These are phyloP conservation scores for Fusarium papillatum DNA, from an alignment of 2,329 filamentous ascomycete genomes.

Conservation along the genomic window DNA sequence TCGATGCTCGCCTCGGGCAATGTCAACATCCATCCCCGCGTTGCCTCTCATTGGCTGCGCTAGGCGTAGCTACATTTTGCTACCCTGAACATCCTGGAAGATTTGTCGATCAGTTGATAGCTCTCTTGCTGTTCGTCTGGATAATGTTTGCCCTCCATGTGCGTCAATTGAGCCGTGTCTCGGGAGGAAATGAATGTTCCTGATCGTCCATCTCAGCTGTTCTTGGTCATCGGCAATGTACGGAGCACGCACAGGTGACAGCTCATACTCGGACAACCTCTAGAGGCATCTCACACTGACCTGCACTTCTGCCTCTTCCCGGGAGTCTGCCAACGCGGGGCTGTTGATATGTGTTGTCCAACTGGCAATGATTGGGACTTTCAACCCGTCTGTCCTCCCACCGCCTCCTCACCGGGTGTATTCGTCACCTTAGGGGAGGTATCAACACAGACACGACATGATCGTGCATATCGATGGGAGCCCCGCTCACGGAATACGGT, in stretches of 20 bases:
- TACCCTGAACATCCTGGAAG: constrained; percentile 26
- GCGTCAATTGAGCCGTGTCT: background rate
- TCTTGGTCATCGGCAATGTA: background rate
- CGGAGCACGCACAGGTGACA: constrained; percentile 15
- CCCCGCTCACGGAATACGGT: background rate
- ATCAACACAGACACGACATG: background rate
- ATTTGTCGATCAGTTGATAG: constrained; percentile 13
- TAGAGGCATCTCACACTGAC: background rate
- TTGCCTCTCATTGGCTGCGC: constrained; percentile 31
- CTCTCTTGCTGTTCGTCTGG: background rate
- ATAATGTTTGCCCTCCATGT: background rate
- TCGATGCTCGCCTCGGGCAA: constrained; percentile 34
- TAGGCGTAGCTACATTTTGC: constrained; percentile 8
- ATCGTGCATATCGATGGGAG: constrained; percentile 9
- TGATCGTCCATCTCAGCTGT: background rate
- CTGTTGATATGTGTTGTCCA: constrained; percentile 17
- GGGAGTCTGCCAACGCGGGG: constrained; percentile 10
- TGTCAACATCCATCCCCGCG: constrained; percentile 32
- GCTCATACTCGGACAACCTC: constrained; percentile 19
- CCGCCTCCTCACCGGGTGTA: background rate
- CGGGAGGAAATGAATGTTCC: background rate
- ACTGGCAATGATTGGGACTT: constrained; percentile 15
- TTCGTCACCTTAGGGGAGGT: background rate
- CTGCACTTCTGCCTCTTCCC: constrained; percentile 11
- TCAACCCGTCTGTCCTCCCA: background rate